These are phyloP conservation scores for Talaromyces sp. DNA, from an alignment of 2,329 filamentous ascomycete species.

Conservation along the genomic window DNA sequence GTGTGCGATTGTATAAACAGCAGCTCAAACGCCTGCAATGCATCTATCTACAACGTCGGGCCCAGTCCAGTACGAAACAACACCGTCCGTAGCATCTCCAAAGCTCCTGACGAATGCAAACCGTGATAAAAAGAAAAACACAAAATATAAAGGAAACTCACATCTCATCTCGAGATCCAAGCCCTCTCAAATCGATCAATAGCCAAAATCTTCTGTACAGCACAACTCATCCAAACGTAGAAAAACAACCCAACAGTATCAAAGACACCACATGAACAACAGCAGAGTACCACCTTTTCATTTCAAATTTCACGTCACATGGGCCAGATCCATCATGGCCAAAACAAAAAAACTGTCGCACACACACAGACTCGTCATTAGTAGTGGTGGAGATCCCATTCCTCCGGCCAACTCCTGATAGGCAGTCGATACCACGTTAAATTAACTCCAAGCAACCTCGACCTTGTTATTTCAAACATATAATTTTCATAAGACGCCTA, in stretches of 20 bases:
- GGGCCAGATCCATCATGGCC: conserved; percentile 11
- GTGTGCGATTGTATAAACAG: conserved; percentile 4
- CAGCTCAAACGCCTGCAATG: conserved; percentile 12
- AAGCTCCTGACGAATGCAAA: conserved; percentile 11
- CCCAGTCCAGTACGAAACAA: conserved; percentile 11
- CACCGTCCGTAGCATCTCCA: conserved; percentile 8
- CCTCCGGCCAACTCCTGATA: background rate
- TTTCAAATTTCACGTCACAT: conserved; percentile 4
- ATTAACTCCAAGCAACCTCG: conserved; percentile 2
- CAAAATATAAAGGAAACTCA: background rate
- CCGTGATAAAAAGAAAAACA: conserved; percentile 2
- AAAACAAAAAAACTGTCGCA: background rate
- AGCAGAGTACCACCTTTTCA: conserved; percentile 9
- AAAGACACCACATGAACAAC: conserved; percentile 3
- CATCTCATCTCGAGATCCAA: background rate
- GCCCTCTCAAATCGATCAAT: background rate
- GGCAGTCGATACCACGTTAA: background rate
- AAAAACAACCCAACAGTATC: conserved; percentile 4
- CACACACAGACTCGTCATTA: conserved; percentile 7
- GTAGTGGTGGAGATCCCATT: background rate
- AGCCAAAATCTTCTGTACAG: conserved; percentile 6
- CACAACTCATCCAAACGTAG: background rate
- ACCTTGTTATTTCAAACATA: conserved; percentile 1
- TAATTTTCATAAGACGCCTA: conserved; percentile 7
- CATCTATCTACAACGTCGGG: conserved; percentile 13